Base-by-base conservation (phyloP, 2,329 filamentous ascomycete species). In the Neonectria neomacrospora region DNA sequence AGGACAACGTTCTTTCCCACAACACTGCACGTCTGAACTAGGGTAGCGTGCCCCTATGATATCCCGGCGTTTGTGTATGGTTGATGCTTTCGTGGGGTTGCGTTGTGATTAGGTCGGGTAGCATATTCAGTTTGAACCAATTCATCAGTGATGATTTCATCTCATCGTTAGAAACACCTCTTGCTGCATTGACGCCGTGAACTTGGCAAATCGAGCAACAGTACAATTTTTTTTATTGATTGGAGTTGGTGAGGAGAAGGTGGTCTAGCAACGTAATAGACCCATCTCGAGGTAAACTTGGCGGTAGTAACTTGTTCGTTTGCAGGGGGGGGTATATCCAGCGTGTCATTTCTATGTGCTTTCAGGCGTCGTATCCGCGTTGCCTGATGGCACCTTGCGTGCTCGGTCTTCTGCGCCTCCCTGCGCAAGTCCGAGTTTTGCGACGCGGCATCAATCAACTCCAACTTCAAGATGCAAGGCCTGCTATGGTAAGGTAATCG, bases 321-420 rank as follows among this genome's bases (percentile, higher is more conserved):
- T 71, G 71, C 66, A 71, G 67, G 70, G 70, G 70, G 66, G 70
- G 71, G 71, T 73, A 73, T 73, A 73, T 73, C 71, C 71, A 73
- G 71, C 71, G 69, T 73, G 63, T 73, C 71, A 71, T 73, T 69
- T 73, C 71, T 73, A 73, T 71, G 70, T 71, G 71, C 69, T 65
- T 63, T 63, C 54, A 69, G 69, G 70, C 70, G 64, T 70, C 61
- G 63, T 69, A 58, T 70, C 56, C 53, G 66, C 60, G 45, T 67
- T 66, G 64, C 70, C 70, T 68, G 63, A 64, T 65, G 52, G 68
- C 70, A 72, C 70, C 52, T 67, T 65, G 57, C 54, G 54, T 58
- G 45, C 54, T 58, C 61, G 51, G 54, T 63, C 58, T 45, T 65
- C 59, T 61, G 68, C 68, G 62, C 64, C 65, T 65, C 61, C 62